A percentile compares a stretch with the other conserved stretches of the same genome.
Evolutionary conservation across 257 asterid genomes (phyloP).

Genomic region (Solanum sitiens): DNA sequence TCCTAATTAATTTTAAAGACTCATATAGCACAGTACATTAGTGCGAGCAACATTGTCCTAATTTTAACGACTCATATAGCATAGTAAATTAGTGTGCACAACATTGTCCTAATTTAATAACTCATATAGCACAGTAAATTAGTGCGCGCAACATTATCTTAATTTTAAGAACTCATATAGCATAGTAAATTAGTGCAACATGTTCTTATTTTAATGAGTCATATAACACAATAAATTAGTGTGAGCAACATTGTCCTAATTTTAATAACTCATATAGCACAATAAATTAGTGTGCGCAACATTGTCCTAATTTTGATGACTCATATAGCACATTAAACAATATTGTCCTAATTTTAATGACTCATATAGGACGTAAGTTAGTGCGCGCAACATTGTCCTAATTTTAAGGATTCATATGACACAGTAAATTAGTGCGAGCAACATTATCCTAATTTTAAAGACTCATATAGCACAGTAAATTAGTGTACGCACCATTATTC

Average conservation of each 20-base stretch:
- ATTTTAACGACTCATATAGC: no score
- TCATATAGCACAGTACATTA: no score
- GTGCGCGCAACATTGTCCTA: not conserved
- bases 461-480: not conserved
- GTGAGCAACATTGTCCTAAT: not conserved
- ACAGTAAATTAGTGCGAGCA: no score
- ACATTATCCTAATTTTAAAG: not conserved
- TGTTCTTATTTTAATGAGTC: no score
- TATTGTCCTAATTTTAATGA: no score
- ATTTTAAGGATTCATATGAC: not conserved
- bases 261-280: not conserved
- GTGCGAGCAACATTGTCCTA: no score
- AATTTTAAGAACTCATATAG: not conserved
- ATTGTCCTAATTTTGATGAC: not conserved
- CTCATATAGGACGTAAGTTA: no score
- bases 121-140: not conserved
- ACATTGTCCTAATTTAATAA: not conserved
- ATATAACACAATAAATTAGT: no score
- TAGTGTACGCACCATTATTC: no score
- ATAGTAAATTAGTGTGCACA: no score
- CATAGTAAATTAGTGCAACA: no score
- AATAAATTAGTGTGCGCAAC: not conserved
- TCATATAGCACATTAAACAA: not conserved
- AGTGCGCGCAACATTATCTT: not conserved
- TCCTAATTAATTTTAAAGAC: no score